phyloP scores from a whole-genome alignment of 169 alveolate genomes.

The Eimeria sp. region DNA sequence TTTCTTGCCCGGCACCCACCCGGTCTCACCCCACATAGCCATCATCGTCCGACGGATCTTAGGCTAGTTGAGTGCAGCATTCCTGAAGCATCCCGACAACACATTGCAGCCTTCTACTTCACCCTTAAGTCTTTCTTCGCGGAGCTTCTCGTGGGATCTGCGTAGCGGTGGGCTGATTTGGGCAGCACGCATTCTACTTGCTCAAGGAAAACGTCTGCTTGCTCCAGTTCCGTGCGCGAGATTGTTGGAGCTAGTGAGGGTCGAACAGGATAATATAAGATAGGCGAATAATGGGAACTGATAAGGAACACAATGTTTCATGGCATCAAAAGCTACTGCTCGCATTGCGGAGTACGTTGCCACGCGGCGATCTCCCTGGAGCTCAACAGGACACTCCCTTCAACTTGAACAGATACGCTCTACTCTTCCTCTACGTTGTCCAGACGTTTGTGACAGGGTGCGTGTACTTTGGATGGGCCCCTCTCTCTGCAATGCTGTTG shows the following conservation, averaged over 20 bases:
- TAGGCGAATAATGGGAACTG: background rate
- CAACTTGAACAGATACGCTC: constrained; percentile 70
- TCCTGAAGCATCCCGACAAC: background rate
- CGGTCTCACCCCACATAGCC: background rate
- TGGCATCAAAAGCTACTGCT: constrained; percentile 11
- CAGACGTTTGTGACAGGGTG: constrained; percentile 65
- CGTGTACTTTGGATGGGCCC: constrained; percentile 80
- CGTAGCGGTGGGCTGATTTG: background rate
- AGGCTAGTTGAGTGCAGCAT: constrained; percentile 3
- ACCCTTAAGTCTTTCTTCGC: background rate
- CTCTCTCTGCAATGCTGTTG: constrained; percentile 71
- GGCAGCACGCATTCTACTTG: background rate
- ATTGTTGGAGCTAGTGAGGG: background rate
- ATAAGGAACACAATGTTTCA: background rate
- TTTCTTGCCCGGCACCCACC: background rate
- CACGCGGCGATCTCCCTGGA: constrained; percentile 77
- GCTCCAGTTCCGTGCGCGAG: constrained; percentile 16
- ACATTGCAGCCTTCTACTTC: constrained; percentile 11
- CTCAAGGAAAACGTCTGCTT: background rate
- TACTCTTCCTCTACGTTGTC: constrained; percentile 66
- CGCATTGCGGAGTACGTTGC: constrained; percentile 62
- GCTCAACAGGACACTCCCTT: constrained; percentile 81
- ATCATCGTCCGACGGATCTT: background rate
- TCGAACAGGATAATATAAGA: background rate
- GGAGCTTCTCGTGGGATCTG: background rate